Evolutionary conservation across 2,329 filamentous ascomycete genomes (phyloP), one percentile per base, ranked within the genome.

Genomic region (Paecilomyces dactylethromorphus): DNA sequence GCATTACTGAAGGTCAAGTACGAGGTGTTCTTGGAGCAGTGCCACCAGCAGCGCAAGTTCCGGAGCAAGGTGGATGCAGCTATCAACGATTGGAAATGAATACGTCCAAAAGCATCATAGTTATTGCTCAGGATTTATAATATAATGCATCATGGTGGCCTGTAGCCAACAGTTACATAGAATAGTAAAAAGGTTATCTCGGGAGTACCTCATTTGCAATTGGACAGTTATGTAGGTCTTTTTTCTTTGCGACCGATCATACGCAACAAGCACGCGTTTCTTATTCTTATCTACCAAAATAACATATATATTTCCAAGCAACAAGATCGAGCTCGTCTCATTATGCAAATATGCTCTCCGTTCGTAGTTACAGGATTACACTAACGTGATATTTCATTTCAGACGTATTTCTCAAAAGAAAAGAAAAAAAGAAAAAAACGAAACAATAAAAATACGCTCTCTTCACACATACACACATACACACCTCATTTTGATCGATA

Each of bases 1-100:
- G 85, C 85, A 70, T 77, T 99, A 64, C 79, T 99, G 56, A 82
- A 89, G 66, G 88, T 88, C 62, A 99, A 99, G 81, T 99, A 97
- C 72, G 87, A 91, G 69, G 86, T 99, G n/a, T 97, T 97, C 80
- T 76, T 97, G 58, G 90, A 97, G 76, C 91, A 96, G 81, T 94
- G 90, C 74, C 84, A 87, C 69, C 88, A 88, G 60, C 94, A 99
- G 80, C 88, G 90, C 74, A 81, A 82, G 61, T 97, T 96, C 73
- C 84, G 94, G 68, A 85, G 81, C 68, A 87, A 87, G 72, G 84
- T 99, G 10, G 89, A 99, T 71, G 83, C 84, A 55, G 81, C 76
- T 11, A 70, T 82, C 56, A 67, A 70, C 21, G 72, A 73, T 26
- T 83, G 81, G 81, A 65, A 64, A 32, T 52, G 18, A 55, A 24